These are phyloP conservation scores for Cyberlindnera lachancei DNA, from an alignment of 805 yeast species.

Conservation along the genomic window DNA sequence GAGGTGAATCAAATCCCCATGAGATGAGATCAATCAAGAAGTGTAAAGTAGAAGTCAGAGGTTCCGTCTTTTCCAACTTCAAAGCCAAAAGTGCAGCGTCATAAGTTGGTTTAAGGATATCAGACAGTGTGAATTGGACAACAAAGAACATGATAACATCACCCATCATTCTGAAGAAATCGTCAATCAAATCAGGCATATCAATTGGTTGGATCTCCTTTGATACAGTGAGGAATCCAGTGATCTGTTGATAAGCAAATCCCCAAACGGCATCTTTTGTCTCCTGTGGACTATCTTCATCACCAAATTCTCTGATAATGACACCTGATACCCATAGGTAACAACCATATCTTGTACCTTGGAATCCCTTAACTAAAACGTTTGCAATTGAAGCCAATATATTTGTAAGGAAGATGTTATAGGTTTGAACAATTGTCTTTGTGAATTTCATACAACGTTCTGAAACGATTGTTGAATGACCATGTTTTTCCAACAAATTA, in stretches of 20 bases:
- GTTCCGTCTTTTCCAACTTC: conserved; percentile 58
- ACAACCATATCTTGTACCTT: conserved; percentile 65
- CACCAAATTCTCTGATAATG: conserved; percentile 66
- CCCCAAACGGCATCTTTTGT: conserved; percentile 60
- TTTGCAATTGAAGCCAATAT: conserved; percentile 59
- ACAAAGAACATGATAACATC: conserved; percentile 77
- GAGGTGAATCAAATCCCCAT: conserved; percentile 81
- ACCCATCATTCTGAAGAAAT: conserved; percentile 72
- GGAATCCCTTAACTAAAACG: conserved; percentile 63
- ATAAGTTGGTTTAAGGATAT: conserved; percentile 43
- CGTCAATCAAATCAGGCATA: conserved; percentile 64
- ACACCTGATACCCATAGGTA: conserved; percentile 88
- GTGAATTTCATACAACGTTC: conserved; percentile 69
- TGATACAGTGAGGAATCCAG: conserved; percentile 45
- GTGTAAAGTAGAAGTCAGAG: conserved; percentile 63
- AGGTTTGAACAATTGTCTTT: conserved; percentile 57
- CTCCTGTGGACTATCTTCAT: conserved; percentile 39
- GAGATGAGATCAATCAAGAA: conserved; percentile 74
- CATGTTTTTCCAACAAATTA: conserved; percentile 43
- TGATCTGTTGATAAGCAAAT: conserved; percentile 63
- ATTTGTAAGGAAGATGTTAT: conserved; percentile 47
- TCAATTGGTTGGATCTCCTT: conserved; percentile 18
- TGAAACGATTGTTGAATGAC: conserved; percentile 54
- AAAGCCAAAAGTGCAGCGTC: conserved; percentile 53
- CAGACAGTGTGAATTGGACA: conserved; percentile 36